phyloP scores from a whole-genome alignment of 2,329 filamentous ascomycete species.

The Nothophaeocryptopus gaeumannii region DNA sequence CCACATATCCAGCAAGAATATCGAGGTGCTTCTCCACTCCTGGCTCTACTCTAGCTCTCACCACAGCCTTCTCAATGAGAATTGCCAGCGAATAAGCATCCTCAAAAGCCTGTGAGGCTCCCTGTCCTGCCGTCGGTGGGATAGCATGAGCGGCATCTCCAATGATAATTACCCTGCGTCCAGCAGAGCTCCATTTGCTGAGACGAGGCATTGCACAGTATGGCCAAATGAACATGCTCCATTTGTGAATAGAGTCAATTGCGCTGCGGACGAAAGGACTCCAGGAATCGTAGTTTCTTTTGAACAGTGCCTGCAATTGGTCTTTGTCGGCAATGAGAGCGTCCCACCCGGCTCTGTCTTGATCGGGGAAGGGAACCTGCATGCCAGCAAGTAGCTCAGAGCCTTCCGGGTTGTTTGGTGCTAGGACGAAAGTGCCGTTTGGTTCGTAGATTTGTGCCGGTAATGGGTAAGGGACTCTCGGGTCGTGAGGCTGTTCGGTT shows the following conservation, averaged over 20 bases:
- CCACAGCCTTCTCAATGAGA: no score
- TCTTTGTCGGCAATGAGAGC: slow-evolving; percentile 29
- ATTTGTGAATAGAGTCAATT: slow-evolving; percentile 6
- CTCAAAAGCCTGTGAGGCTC: slow-evolving; percentile 55
- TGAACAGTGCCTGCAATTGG: not conserved
- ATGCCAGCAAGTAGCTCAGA: slow-evolving; percentile 36
- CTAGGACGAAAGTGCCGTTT: slow-evolving; percentile 36
- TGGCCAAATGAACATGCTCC: slow-evolving; percentile 14
- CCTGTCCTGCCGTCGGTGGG: slow-evolving; percentile 54
- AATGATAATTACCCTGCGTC: slow-evolving; percentile 35
- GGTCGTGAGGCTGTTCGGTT: not conserved
- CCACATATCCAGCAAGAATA: no score
- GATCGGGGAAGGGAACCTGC: slow-evolving; percentile 32
- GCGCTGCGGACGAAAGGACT: slow-evolving; percentile 9
- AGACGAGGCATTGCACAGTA: no score
- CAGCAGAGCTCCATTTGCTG: no score
- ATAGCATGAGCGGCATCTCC: slow-evolving; percentile 59
- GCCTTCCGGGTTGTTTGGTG: slow-evolving; percentile 35
- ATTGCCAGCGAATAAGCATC: slow-evolving; percentile 33
- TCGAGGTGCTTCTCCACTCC: no score
- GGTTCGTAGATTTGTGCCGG: slow-evolving; percentile 32
- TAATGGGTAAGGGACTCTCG: slow-evolving; percentile 15
- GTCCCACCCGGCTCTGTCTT: slow-evolving; percentile 35
- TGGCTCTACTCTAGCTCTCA: no score
- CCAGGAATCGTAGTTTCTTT: slow-evolving; percentile 4